Evolutionary conservation across 2,329 filamentous ascomycete genomes (phyloP).

Genomic region (Ceratocystis cubensis): DNA sequence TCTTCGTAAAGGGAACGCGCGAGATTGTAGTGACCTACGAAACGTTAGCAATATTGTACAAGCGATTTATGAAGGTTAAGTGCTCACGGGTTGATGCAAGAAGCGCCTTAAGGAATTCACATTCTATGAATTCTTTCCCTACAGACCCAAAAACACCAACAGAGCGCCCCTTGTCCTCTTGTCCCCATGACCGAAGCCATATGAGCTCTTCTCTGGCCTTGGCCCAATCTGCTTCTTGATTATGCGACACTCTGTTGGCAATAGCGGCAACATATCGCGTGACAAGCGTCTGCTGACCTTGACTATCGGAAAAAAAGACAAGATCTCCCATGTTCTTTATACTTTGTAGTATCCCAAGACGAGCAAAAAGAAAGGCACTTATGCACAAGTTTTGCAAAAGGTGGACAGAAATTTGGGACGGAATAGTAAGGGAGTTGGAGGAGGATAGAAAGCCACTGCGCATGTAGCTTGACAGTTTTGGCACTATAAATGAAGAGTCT

Average conservation of each 20-base stretch:
- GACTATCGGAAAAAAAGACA: constrained; percentile 47
- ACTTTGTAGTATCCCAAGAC: constrained; percentile 38
- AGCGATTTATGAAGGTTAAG: background rate
- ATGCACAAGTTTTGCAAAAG: constrained; percentile 34
- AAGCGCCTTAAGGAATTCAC: constrained; percentile 57
- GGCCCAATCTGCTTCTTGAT: constrained; percentile 53
- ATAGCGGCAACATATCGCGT: constrained; percentile 46
- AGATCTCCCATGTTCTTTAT: constrained; percentile 48
- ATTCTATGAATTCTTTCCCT: constrained; percentile 49
- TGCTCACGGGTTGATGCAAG: constrained; percentile 47
- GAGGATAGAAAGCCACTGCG: constrained; percentile 24
- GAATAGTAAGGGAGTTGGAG: constrained; percentile 14
- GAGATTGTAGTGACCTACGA: constrained; percentile 43
- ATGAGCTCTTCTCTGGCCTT: constrained; percentile 50
- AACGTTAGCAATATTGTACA: background rate
- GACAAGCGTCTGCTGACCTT: constrained; percentile 51
- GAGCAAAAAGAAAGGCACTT: constrained; percentile 45
- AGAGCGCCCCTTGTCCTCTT: constrained; percentile 33
- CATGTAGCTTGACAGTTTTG: constrained; percentile 27
- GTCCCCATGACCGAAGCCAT: constrained; percentile 64
- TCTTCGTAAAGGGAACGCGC: constrained; percentile 51
- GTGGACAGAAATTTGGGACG: constrained; percentile 10
- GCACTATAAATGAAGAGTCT: constrained; percentile 21
- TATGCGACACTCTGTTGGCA: constrained; percentile 38
- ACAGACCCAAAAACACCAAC: constrained; percentile 53